Base-by-base conservation (phyloP, 768 basidiomycete species). In the Tylopilus sp. region DNA sequence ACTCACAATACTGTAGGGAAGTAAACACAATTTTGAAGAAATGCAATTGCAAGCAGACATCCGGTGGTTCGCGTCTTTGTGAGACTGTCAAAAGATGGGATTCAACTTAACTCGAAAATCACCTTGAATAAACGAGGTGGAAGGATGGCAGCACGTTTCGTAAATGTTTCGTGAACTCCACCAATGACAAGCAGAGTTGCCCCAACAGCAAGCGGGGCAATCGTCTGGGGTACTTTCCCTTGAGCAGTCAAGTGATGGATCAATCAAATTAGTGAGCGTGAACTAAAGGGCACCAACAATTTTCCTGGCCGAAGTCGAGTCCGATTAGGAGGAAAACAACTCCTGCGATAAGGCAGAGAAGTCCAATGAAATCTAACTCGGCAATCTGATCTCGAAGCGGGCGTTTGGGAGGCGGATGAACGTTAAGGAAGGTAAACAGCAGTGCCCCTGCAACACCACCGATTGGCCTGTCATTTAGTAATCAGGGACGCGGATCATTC, bases 71-170 rank as follows among this genome's bases (percentile, higher is more conserved):
- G 80, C 6, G 84, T 86, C 83, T 84, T 57, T 9, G 44, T 11
- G 33, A 35, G 12, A 39, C 9, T 46, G n/a, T 40, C 18, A 51
- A 47, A 31, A 20, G 10, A n/a, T n/a, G n/a, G n/a, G n/a, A n/a
- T n/a, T n/a, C n/a, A n/a, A n/a, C n/a, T n/a, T n/a, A n/a, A 17
- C 20, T 22, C 22, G 10, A 31, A n/a, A 36, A 67, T 18, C 39
- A 80, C 85, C 71, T 80, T 81, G 72, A 90, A 89, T 23, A 90
- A 61, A n/a, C 88, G 79, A 9, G 86, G 83, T 15, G 88, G 87
- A 18, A 91, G 64, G 48, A 91, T 86, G 0, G 86, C 84, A 1
- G 82, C 80, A 12, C 84, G 74, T 21, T 67, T 76, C 1, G 88
- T 91, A 53, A 67, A 75, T 3, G 68, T 41, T 63, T 91, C 88